Base-by-base conservation (phyloP, 2,329 filamentous ascomycete species). In the Didymella pomorum region DNA sequence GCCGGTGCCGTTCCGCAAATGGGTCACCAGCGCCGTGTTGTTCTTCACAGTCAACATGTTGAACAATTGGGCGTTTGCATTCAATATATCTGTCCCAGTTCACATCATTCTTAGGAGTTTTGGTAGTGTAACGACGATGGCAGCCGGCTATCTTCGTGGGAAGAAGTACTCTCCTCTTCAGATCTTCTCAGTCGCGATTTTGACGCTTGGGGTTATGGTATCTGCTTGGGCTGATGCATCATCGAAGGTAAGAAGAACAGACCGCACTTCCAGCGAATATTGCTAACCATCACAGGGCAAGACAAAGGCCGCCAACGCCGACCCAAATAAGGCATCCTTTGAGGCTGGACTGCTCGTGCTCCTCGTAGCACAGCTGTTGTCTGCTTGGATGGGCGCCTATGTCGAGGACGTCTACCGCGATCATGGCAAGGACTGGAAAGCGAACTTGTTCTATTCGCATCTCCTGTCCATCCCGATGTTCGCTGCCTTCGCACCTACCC, bases 61-160 rank as follows among this genome's bases (percentile, higher is more conserved):
- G 72, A 99, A 99, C 79, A 99, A 99, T 71, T 94, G 94, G 82
- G 95, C 94, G 7, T 99, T 99, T 77, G 93, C 92, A 62, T 99
- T 97, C 79, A 89, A 93, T 68, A 98, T 99, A 56, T 97, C 93
- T 7, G 92, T 99, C 0, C 95, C 95, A 1, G 88, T 99, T 47
- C 95, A 99, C 74, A 99, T 99, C 69, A 98, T 99, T 66, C 83
- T 99, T 28, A 87, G 95, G 52, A 97, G 93, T 47, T 96, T 94
- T 48, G 95, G 95, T 16, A 97, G 93, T 69, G 96, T 98, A 62
- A 96, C 93, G 4, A 98, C 95, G 9, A 96, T 99, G 87, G 79
- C 89, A 16, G 92, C 94, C n/a, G 95, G 95, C 3, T 93, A 89
- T 71, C 67, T 96, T 14, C 93, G 89, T 71, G 94, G 94, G 39